Evolutionary conservation across 1,139 yeast genomes (phyloP), one percentile per base, ranked within the genome.

Genomic region (Lodderomyces jiufengensis): DNA sequence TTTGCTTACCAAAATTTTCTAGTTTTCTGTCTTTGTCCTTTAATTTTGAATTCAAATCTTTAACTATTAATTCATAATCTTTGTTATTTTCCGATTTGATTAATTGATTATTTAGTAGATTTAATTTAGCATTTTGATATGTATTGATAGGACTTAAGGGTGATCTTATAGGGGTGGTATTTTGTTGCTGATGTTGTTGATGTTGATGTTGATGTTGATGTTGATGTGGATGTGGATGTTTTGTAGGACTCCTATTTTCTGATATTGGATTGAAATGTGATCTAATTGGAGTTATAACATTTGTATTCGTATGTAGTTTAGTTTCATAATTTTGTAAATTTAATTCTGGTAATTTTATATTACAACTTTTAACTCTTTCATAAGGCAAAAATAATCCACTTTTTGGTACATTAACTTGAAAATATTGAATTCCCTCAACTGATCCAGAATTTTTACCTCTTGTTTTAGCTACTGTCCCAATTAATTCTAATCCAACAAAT

Each of bases 401-500:
- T 44, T 73, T 73, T 1, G 88, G 83, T 28, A 57, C 61, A 9
- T 67, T 62, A 0, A 90, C 86, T 20, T 55, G 54, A 40, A 70
- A 70, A 45, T 70, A 70, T 37, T 57, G 64, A n/a, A 62, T 44
- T 2, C 73, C 73, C 30, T 66, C 69, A 2, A 70, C 74, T 13
- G 57, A 58, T 7, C 76, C 76, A 22, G 62, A 62, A 47, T 70
- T 70, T 46, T 69, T 70, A 11, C 76, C 76, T 47, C 74, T 50
- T 3, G 66, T 46, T 9, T 61, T 63, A 14, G 82, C 80, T 18
- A 62, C 54, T 4, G 83, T 76, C 3, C 86, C 90, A 9, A 73
- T 51, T 32, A 92, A 64, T 54, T 92, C 97, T 4, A 92, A 73
- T 1, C 98, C 98, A 4, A 90, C 96, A 62, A 82, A 92, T n/a